phyloP scores from a whole-genome alignment of 192 early-diverging fungal genomes.

The Coemansia umbellata region DNA sequence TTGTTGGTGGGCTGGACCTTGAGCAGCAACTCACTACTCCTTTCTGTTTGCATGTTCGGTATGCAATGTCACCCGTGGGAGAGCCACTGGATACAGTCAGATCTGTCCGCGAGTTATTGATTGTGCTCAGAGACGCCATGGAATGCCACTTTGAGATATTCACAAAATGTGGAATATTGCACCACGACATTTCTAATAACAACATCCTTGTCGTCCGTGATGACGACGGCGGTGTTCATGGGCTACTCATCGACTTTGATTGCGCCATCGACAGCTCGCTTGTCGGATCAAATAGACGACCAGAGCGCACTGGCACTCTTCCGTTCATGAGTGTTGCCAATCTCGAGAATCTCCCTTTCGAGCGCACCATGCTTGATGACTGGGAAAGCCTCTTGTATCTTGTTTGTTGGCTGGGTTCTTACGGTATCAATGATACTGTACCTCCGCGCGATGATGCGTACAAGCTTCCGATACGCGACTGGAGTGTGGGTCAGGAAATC shows the following conservation, averaged over 20 bases:
- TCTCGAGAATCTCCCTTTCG: not conserved
- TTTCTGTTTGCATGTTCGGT: conserved; percentile 5
- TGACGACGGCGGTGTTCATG: not conserved
- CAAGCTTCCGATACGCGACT: not conserved
- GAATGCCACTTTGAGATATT: conserved; percentile 3
- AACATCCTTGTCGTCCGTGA: conserved; percentile 10
- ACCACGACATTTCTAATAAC: conserved; percentile 16
- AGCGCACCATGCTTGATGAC: conserved; percentile 16
- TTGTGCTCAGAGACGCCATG: conserved; percentile 18
- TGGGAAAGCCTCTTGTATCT: conserved; percentile 33
- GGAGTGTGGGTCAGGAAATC: not conserved
- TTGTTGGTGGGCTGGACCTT: not conserved
- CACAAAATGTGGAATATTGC: conserved; percentile 6
- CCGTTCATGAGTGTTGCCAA: conserved; percentile 34
- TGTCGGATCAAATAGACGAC: not conserved
- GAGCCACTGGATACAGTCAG: not conserved
- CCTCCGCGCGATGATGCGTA: not conserved
- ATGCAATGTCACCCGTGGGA: conserved; percentile 2
- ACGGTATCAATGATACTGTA: conserved; percentile 5
- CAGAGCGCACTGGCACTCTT: conserved; percentile 15
- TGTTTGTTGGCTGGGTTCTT: conserved; percentile 16
- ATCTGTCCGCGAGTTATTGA: conserved; percentile 6
- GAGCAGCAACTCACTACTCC: not conserved
- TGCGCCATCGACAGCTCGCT: conserved; percentile 3
- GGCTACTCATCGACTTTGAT: conserved; percentile 36